These are phyloP conservation scores for Albatrellus sp. DNA, from an alignment of 1,284 basidiomycete species.

Conservation along the genomic window DNA sequence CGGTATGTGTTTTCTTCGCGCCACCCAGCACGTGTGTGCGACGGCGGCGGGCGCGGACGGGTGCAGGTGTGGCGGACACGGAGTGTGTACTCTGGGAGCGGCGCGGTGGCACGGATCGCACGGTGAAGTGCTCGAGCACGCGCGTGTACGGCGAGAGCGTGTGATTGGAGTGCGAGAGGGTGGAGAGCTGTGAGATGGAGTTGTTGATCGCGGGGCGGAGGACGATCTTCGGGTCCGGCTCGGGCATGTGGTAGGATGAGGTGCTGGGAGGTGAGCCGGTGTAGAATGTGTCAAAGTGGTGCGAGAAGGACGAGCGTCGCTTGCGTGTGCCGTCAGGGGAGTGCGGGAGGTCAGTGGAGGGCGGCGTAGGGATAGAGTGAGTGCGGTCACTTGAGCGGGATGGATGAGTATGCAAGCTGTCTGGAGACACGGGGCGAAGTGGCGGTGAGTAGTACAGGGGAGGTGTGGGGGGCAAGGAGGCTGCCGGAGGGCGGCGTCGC, in stretches of 20 bases:
- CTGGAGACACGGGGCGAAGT: slow-evolving; percentile 17
- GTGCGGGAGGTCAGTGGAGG: slow-evolving; percentile 17
- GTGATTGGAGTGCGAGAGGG: slow-evolving; percentile 77
- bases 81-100: slow-evolving; percentile 12
- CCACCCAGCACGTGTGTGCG: slow-evolving; percentile 59
- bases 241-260: slow-evolving; percentile 23
- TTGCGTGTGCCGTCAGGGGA: slow-evolving; percentile 2
- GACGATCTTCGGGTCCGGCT: slow-evolving; percentile 44
- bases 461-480: slow-evolving; percentile 19
- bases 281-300: slow-evolving; percentile 23
- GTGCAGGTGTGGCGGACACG: slow-evolving; percentile 25
- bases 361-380: slow-evolving; percentile 20
- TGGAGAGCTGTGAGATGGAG: slow-evolving; percentile 72
- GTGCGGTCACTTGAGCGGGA: slow-evolving; percentile 21
- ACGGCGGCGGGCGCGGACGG: slow-evolving; percentile 68
- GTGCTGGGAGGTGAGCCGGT: slow-evolving; percentile 19
- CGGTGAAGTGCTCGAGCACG: slow-evolving; percentile 80
- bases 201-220: slow-evolving; percentile 61
- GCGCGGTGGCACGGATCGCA: slow-evolving; percentile 52
- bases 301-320: slow-evolving; percentile 32
- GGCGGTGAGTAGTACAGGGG: slow-evolving; percentile 17
- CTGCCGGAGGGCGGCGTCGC: not conserved
- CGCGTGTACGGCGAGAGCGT: slow-evolving; percentile 87
- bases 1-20: slow-evolving; percentile 13
- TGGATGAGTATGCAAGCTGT: slow-evolving; percentile 18